Evolutionary conservation across 352 stramenopile genomes (phyloP).

Genomic region (Globisporangium spiculum): DNA sequence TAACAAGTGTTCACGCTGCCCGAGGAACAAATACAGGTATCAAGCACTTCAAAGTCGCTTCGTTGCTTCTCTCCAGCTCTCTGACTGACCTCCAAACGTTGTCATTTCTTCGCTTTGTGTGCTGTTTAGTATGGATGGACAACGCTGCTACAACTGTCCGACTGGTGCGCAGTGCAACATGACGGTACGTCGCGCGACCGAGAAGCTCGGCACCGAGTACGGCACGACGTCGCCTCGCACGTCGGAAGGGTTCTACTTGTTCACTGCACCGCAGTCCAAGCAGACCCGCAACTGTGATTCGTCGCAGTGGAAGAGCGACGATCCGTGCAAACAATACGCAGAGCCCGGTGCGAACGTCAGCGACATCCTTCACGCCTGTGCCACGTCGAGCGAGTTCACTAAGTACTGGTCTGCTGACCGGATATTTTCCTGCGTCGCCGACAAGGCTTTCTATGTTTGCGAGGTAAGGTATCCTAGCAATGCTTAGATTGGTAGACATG

Average conservation of each 20-base stretch:
- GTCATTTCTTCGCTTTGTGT: not conserved
- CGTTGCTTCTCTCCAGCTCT: not conserved
- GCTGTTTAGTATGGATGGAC: conserved; percentile 44
- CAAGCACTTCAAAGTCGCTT: not conserved
- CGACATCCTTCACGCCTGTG: conserved; percentile 43
- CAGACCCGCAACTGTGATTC: conserved; percentile 29
- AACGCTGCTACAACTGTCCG: conserved; percentile 55
- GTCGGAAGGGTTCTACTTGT: conserved; percentile 54
- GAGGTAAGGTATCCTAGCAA: conserved; percentile 28
- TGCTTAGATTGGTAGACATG: no score
- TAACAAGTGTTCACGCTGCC: conserved; percentile 55
- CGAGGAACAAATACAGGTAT: conserved; percentile 50
- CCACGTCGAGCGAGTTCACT: conserved; percentile 27
- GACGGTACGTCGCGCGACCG: conserved; percentile 48
- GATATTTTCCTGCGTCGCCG: conserved; percentile 57
- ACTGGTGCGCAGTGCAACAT: conserved; percentile 45
- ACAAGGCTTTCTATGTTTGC: conserved; percentile 59
- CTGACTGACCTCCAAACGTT: not conserved
- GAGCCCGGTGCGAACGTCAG: conserved; percentile 19
- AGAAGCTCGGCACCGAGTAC: conserved; percentile 37
- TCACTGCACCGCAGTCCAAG: conserved; percentile 42
- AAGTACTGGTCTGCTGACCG: conserved; percentile 61
- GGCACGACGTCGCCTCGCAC: conserved; percentile 57
- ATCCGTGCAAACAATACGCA: conserved; percentile 45
- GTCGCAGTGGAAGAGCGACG: conserved; percentile 36